Evolutionary conservation across 2,329 filamentous ascomycete species (phyloP).

Genomic region (Geosmithia morbida): DNA sequence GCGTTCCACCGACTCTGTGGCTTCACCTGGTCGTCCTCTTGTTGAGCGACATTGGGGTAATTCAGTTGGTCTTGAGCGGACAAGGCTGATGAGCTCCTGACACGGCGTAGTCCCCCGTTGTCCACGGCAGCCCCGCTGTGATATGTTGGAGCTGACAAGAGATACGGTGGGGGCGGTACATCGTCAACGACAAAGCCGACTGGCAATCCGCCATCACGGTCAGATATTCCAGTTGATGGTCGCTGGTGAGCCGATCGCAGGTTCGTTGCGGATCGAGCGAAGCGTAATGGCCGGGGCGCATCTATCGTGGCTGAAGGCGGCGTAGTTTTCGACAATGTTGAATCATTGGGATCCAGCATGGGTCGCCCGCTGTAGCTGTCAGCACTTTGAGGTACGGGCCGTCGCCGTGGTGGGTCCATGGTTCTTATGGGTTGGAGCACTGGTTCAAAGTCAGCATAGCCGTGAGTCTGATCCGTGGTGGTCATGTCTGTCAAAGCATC

Average conservation of each 20-base stretch:
- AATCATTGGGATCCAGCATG: not conserved
- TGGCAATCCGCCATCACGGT: slow-evolving; percentile 2
- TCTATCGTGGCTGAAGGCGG: not conserved
- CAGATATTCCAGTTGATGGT: slow-evolving; percentile 2
- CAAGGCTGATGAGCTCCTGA: slow-evolving; percentile 17
- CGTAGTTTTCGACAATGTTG: not conserved
- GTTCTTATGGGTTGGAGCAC: not conserved
- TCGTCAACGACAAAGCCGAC: slow-evolving; percentile 5
- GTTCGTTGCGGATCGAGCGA: slow-evolving; percentile 4
- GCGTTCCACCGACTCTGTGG: slow-evolving; percentile 22
- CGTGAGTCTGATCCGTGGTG: not conserved
- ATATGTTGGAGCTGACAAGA: slow-evolving; percentile 6
- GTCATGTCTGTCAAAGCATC: not conserved
- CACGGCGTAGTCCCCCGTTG: slow-evolving; percentile 8
- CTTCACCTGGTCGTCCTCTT: slow-evolving; percentile 1
- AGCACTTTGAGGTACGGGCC: not conserved
- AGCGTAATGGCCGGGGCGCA: slow-evolving; percentile 1
- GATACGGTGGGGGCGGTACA: slow-evolving; percentile 9
- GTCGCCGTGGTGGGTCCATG: not conserved
- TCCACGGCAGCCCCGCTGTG: not conserved
- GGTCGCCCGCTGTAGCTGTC: not conserved
- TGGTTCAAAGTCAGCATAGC: not conserved
- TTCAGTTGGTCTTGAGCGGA: slow-evolving; percentile 3
- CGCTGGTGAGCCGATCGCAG: slow-evolving; percentile 2
- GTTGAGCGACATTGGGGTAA: slow-evolving; percentile 1